A percentile compares a stretch with the other conserved stretches of the same genome.
These are phyloP conservation scores for Aureobasidium mangrovei DNA, from an alignment of 2,329 filamentous ascomycete species.

Conservation along the genomic window DNA sequence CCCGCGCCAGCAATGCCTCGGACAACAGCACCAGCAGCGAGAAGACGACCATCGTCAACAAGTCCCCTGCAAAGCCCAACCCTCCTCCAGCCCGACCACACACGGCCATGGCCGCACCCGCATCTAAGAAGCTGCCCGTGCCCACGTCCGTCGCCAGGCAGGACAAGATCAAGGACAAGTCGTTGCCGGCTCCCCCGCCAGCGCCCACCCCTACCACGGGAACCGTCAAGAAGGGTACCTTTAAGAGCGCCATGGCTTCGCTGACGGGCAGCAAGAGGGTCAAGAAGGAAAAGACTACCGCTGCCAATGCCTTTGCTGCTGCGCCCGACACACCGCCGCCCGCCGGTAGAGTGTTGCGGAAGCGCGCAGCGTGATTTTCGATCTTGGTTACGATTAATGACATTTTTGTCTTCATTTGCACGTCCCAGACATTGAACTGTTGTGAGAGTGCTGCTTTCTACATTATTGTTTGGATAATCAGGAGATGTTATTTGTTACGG, in stretches of 20 bases:
- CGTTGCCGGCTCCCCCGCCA: constrained; percentile 21
- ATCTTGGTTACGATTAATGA: constrained; percentile 8
- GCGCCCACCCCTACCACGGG: constrained; percentile 22
- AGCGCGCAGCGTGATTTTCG: constrained; percentile 18
- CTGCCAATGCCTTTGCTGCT: constrained; percentile 36
- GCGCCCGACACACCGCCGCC: constrained; percentile 24
- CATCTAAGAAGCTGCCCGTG: constrained; percentile 14
- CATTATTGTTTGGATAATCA: no score
- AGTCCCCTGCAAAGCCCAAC: constrained; percentile 25
- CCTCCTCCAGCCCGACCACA: constrained; percentile 32
- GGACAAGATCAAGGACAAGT: constrained; percentile 19
- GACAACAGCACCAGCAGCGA: constrained; percentile 50
- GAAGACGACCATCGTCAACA: constrained; percentile 53
- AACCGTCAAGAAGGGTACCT: constrained; percentile 44
- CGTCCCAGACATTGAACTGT: neutral
- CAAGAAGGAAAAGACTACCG: constrained; percentile 28
- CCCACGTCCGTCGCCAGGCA: constrained; percentile 9
- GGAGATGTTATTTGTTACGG: no score
- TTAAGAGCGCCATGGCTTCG: constrained; percentile 46
- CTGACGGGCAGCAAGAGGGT: constrained; percentile 38
- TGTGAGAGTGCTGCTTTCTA: no score
- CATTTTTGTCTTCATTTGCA: neutral
- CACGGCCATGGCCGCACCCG: constrained; percentile 19
- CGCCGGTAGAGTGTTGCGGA: constrained; percentile 24
- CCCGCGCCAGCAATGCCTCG: constrained; percentile 6